A percentile compares a stretch with the other conserved stretches of the same genome.
These are phyloP conservation scores for Alopecurus myosuroides DNA, from an alignment of 176 grass and related monocot genomes.

Conservation along the genomic window DNA sequence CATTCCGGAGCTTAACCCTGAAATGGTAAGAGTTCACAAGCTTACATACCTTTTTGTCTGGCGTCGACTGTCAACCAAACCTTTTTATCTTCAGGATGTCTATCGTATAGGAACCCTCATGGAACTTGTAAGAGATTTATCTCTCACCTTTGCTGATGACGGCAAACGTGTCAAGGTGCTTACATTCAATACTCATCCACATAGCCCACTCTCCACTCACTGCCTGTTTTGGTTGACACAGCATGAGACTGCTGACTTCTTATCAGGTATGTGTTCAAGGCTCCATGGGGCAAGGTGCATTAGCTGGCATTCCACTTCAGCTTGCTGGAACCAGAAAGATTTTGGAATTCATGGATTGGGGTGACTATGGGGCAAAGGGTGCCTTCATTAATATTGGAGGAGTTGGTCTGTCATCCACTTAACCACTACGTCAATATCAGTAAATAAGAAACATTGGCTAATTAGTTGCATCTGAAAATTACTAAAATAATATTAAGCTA, in stretches of 20 bases:
- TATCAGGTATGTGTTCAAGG: conserved; percentile 96
- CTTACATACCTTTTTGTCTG: conserved; percentile 18
- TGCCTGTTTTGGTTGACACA: not conserved
- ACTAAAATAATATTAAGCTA: not conserved
- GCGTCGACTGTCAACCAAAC: conserved; percentile 5
- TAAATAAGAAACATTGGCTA: not conserved
- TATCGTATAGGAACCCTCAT: conserved; percentile 96
- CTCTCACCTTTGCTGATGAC: conserved; percentile 92
- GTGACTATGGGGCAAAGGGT: conserved; percentile 71
- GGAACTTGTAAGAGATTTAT: conserved; percentile 92
- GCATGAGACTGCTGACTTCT: not conserved
- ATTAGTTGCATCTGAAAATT: not conserved
- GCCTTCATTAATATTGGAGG: conserved; percentile 87
- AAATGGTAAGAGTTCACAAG: conserved; percentile 60
- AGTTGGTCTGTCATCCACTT: conserved; percentile 57
- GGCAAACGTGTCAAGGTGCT: conserved; percentile 86
- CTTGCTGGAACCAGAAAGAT: conserved; percentile 93
- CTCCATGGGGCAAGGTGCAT: conserved; percentile 93
- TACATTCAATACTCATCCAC: conserved; percentile 15
- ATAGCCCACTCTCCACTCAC: not conserved
- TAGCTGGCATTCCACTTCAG: conserved; percentile 93
- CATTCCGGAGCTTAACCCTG: conserved; percentile 98
- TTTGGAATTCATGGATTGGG: conserved; percentile 98
- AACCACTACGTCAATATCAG: not conserved
- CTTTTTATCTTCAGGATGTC: conserved; percentile 64